Percentiles rank a stretch among this genome's conserved stretches.
phyloP scores from a whole-genome alignment of 495 filamentous ascomycete genomes.

The Penicillium atrosanguineum region DNA sequence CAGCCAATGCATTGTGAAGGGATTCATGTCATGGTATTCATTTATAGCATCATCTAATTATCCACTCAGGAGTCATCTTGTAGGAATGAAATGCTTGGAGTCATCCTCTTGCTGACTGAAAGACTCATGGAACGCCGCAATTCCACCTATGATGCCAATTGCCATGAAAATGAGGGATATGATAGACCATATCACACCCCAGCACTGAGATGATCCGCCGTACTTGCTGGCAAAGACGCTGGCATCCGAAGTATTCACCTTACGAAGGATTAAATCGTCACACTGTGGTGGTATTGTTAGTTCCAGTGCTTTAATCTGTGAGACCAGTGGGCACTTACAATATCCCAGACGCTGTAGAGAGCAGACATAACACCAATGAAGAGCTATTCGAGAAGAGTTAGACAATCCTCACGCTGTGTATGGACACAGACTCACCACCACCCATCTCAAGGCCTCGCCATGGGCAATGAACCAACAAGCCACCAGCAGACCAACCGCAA shows the following conservation, averaged over 20 bases:
- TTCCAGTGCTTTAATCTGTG: neutral
- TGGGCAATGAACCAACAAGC: slow-evolving; percentile 79
- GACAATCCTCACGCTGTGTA: neutral
- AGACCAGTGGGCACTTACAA: slow-evolving; percentile 48
- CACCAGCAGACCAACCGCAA: slow-evolving; percentile 67
- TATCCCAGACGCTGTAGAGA: slow-evolving; percentile 82
- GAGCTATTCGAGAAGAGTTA: slow-evolving; percentile 32
- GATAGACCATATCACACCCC: slow-evolving; percentile 76
- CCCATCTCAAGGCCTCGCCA: slow-evolving; percentile 67
- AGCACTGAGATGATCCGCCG: slow-evolving; percentile 77
- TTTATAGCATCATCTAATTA: neutral
- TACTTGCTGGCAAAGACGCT: slow-evolving; percentile 76
- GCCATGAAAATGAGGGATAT: slow-evolving; percentile 69
- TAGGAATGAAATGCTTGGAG: slow-evolving; percentile 64
- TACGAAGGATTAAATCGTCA: slow-evolving; percentile 78
- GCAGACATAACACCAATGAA: slow-evolving; percentile 80
- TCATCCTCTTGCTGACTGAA: slow-evolving; percentile 65
- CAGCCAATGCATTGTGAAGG: neutral
- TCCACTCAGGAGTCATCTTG: slow-evolving; percentile 6
- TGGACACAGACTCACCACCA: slow-evolving; percentile 49
- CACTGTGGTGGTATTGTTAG: slow-evolving; percentile 39
- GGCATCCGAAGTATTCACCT: slow-evolving; percentile 79
- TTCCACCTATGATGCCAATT: slow-evolving; percentile 65
- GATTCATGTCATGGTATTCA: neutral
- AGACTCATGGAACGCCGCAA: slow-evolving; percentile 71